Conservation (phyloP, 306 rosid species). For the Calophaca sinica region DNA sequence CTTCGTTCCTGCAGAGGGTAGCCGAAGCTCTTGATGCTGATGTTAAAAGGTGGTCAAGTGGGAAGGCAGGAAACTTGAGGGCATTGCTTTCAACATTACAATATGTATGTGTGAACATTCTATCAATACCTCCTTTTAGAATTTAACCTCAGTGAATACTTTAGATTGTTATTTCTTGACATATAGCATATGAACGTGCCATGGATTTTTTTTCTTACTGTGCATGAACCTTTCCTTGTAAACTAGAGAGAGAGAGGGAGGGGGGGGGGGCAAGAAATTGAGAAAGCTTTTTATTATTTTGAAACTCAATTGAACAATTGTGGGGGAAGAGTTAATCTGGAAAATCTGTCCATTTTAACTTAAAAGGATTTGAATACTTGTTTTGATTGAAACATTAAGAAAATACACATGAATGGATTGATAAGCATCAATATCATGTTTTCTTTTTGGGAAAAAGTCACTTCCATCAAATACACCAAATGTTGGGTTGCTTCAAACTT, state of each 20-base stretch:
- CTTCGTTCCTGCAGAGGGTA: conserved; percentile 70
- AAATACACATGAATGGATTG: neutral
- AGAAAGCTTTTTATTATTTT: neutral
- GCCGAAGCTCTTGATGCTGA: conserved; percentile 86
- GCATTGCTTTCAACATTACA: conserved; percentile 96
- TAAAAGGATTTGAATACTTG: conserved; percentile 10
- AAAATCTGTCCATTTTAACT: neutral
- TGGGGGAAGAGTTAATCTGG: neutral
- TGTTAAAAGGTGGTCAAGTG: conserved; percentile 96
- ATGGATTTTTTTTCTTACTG: neutral
- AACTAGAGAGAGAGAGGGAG: neutral
- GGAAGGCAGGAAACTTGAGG: conserved; percentile 92
- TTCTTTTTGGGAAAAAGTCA: neutral
- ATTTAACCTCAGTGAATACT: conserved; percentile 27
- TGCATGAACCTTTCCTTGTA: conserved; percentile 25
- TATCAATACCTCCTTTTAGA: conserved; percentile 20
- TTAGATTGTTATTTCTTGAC: conserved; percentile 39
- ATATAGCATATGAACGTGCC: conserved; percentile 26
- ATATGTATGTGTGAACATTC: conserved; percentile 67
- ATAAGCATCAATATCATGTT: conserved; percentile 1
- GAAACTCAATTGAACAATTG: neutral
- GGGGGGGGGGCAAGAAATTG: neutral
- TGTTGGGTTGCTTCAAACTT: conserved; percentile 12
- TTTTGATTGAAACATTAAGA: conserved; percentile 25
- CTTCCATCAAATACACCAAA: conserved; percentile 8